phyloP scores from a whole-genome alignment of 2,329 filamentous ascomycete species.

The Fusarium torreyae region DNA sequence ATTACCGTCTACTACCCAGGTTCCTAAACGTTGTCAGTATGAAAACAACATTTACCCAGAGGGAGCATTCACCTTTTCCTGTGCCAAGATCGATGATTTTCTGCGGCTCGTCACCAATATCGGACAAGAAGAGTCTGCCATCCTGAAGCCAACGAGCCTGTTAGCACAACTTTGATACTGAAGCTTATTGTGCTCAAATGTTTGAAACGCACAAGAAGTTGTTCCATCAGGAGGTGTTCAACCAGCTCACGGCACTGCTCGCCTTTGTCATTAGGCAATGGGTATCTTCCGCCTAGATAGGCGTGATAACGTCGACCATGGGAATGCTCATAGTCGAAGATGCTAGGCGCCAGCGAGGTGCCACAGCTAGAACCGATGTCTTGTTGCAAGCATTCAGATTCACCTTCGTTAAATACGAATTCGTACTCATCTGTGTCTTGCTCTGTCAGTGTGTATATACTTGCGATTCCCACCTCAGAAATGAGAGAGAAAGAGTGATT shows the following conservation, averaged over 20 bases:
- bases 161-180: conserved; percentile 12
- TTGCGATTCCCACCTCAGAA: conserved; percentile 50
- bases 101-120: conserved; percentile 57
- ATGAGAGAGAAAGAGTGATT: conserved; percentile 51
- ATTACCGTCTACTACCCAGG: conserved; percentile 68
- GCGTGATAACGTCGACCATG: conserved; percentile 60
- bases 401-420: conserved; percentile 46
- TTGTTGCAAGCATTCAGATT: conserved; percentile 40
- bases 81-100: conserved; percentile 66
- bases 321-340: conserved; percentile 54
- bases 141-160: conserved; percentile 43
- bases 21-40: conserved; percentile 50
- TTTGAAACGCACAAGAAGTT: conserved; percentile 55
- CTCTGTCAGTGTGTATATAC: conserved; percentile 47
- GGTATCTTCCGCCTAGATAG: conserved; percentile 61
- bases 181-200: conserved; percentile 1
- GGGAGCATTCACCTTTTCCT: conserved; percentile 58
- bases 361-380: conserved; percentile 51
- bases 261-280: conserved; percentile 62
- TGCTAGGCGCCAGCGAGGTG: conserved; percentile 54
- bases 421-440: conserved; percentile 53
- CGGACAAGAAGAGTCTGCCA: conserved; percentile 59
- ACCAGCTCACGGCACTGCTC: conserved; percentile 64
- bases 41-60: background rate
- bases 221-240: conserved; percentile 62